phyloP scores from a whole-genome alignment of 306 rosid species.

The Pueraria montana region DNA sequence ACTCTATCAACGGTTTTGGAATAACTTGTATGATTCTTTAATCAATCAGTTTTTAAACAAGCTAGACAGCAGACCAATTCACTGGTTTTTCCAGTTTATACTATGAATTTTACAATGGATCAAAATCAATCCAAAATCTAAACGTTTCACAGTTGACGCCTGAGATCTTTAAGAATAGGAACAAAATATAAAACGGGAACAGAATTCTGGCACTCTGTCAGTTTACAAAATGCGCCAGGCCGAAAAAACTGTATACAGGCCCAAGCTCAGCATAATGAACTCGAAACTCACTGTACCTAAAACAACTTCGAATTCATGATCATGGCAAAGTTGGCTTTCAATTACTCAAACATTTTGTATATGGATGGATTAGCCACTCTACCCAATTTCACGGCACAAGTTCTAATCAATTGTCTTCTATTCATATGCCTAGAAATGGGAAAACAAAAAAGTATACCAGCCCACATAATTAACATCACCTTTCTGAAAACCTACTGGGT shows the following conservation, averaged over 20 bases:
- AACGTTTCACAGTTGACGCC: no score
- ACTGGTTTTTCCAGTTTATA: not conserved
- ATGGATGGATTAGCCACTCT: slow-evolving; percentile 35
- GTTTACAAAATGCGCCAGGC: slow-evolving; percentile 32
- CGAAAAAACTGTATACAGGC: slow-evolving; percentile 54
- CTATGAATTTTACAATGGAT: not conserved
- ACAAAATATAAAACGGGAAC: not conserved
- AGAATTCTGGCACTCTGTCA: not conserved
- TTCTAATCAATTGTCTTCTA: not conserved
- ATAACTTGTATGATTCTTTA: not conserved
- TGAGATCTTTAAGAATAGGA: no score
- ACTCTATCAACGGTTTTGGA: not conserved
- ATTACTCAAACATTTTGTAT: not conserved
- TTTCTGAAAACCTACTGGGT: slow-evolving; percentile 17
- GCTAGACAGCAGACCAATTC: not conserved
- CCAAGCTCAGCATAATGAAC: slow-evolving; percentile 31
- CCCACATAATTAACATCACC: slow-evolving; percentile 8
- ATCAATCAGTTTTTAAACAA: not conserved
- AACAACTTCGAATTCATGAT: not conserved
- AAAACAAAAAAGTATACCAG: slow-evolving; percentile 2
- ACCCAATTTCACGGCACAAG: not conserved
- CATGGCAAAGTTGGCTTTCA: not conserved
- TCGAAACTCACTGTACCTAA: not conserved
- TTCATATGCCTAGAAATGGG: not conserved
- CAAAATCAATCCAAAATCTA: not conserved